Conservation (phyloP, 371 early-diverging fungal genomes). For the Apophysomyces ossiformis region DNA sequence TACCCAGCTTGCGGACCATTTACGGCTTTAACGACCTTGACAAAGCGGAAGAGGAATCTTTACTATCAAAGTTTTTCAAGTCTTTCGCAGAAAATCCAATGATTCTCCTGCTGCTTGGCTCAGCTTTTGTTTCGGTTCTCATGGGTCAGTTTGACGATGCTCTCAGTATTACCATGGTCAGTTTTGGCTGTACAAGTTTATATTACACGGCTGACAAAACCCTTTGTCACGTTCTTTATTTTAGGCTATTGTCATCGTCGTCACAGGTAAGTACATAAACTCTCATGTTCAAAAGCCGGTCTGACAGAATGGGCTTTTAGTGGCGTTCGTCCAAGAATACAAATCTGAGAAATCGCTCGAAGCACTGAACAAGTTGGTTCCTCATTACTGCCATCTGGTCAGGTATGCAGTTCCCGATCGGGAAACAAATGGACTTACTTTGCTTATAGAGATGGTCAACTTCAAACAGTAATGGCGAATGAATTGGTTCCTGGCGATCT, state of each 20-base stretch:
- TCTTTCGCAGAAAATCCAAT: constrained; percentile 72
- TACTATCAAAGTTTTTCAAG: constrained; percentile 45
- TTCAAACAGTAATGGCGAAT: constrained; percentile 63
- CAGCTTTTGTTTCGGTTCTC: constrained; percentile 82
- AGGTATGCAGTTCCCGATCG: constrained; percentile 50
- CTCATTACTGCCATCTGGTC: constrained; percentile 81
- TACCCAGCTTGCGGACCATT: constrained; percentile 53
- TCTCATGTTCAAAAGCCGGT: background rate
- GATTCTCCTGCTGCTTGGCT: constrained; percentile 87
- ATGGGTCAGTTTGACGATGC: constrained; percentile 95
- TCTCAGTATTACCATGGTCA: constrained; percentile 89
- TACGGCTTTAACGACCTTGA: constrained; percentile 66
- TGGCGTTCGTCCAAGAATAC: constrained; percentile 92
- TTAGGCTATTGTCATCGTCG: constrained; percentile 87
- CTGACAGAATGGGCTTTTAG: constrained; percentile 35
- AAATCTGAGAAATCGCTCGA: constrained; percentile 86
- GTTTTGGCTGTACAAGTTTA: constrained; percentile 13
- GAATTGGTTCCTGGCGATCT: constrained; percentile 89
- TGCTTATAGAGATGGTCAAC: constrained; percentile 60
- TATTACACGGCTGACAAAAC: background rate
- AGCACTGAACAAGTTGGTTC: constrained; percentile 86
- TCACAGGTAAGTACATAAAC: constrained; percentile 65
- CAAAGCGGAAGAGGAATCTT: constrained; percentile 46
- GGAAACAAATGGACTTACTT: background rate
- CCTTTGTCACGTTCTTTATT: constrained; percentile 2